Evolutionary conservation across 2,329 filamentous ascomycete genomes (phyloP).

Genomic region (Penicillium sp.): DNA sequence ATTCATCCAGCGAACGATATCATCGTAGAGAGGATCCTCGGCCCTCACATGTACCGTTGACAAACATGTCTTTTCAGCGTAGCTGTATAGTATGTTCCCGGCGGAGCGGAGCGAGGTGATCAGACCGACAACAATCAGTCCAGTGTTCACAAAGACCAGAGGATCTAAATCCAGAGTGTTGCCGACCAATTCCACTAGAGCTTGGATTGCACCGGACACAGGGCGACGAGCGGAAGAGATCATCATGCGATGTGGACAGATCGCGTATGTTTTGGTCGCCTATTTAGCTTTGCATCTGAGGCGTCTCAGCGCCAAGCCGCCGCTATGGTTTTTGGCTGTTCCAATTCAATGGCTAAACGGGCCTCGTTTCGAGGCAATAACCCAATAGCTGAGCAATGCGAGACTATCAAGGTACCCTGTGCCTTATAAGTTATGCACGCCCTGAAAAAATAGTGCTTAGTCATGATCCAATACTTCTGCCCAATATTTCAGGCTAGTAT

Average conservation of each 20-base stretch:
- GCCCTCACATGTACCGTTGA: conserved; percentile 47
- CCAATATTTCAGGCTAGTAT: too few relatives aligned
- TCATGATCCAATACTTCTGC: too few relatives aligned
- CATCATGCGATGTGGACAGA: background rate
- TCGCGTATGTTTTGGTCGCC: background rate
- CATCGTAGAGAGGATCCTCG: conserved; percentile 54
- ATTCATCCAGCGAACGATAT: conserved; percentile 47
- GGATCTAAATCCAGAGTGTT: background rate
- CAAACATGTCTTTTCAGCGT: conserved; percentile 9
- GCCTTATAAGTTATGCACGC: too few relatives aligned
- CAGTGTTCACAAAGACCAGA: background rate
- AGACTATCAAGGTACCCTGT: too few relatives aligned
- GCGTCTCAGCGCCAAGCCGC: too few relatives aligned
- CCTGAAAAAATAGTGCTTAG: too few relatives aligned
- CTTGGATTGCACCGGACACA: background rate
- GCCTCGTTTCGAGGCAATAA: too few relatives aligned
- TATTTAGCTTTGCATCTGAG: background rate
- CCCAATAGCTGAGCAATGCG: too few relatives aligned
- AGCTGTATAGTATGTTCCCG: background rate
- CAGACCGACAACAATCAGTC: background rate
- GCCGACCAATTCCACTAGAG: background rate
- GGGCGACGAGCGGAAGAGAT: background rate
- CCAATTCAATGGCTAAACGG: too few relatives aligned
- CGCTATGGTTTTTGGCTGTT: too few relatives aligned
- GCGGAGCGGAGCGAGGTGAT: background rate